phyloP scores from a whole-genome alignment of 805 yeast genomes.

The Blastobotrys americana region DNA sequence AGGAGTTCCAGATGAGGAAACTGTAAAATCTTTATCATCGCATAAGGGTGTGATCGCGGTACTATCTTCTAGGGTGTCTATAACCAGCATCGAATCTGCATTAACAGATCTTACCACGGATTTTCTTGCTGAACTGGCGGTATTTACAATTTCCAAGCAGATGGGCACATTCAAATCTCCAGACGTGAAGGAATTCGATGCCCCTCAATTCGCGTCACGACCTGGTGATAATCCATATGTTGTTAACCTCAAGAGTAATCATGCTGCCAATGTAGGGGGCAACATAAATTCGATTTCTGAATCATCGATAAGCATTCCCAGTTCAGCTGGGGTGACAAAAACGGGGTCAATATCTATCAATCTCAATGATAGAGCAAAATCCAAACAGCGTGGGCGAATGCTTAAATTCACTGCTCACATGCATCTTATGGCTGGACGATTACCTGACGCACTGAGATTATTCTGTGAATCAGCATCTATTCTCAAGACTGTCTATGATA shows the following conservation, averaged over 20 bases:
- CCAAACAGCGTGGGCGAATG: conserved; percentile 63
- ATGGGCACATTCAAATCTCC: conserved; percentile 83
- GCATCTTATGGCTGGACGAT: conserved; percentile 71
- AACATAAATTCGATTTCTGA: conserved; percentile 1
- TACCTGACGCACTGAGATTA: conserved; percentile 59
- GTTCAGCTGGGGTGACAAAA: conserved; percentile 16
- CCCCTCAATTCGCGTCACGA: conserved; percentile 9
- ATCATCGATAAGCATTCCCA: conserved; percentile 3
- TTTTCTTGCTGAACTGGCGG: conserved; percentile 57
- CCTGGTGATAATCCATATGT: conserved; percentile 13
- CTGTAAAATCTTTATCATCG: conserved; percentile 4
- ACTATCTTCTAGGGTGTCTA: conserved; percentile 28
- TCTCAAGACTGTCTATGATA: conserved; percentile 59
- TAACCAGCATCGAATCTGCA: conserved; percentile 46
- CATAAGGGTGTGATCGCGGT: conserved; percentile 17
- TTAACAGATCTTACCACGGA: conserved; percentile 65
- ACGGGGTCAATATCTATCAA: conserved; percentile 29
- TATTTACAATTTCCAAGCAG: conserved; percentile 59
- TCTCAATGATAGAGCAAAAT: conserved; percentile 33
- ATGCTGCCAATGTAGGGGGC: background rate
- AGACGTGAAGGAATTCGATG: conserved; percentile 29
- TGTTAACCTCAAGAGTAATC: conserved; percentile 6
- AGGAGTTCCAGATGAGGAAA: conserved; percentile 26
- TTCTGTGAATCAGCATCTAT: conserved; percentile 65
- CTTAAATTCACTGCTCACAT: conserved; percentile 69